These are phyloP conservation scores for Bruguiera gymnorhiza DNA, from an alignment of 345 rosid genomes.

Conservation along the genomic window DNA sequence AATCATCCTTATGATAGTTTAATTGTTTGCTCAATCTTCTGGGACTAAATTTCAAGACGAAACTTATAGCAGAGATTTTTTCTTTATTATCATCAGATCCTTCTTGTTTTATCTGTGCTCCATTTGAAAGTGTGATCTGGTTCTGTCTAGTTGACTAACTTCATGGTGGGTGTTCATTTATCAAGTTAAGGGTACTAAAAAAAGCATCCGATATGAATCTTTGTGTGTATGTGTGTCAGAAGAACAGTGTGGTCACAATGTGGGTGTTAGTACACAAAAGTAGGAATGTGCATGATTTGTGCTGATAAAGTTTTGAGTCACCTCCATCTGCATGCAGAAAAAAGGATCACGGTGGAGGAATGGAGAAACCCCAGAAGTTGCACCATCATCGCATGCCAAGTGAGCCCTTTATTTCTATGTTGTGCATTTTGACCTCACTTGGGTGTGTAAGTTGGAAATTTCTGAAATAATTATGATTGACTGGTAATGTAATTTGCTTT, in stretches of 20 bases:
- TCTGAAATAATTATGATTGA: conserved; percentile 2
- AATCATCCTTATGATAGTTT: neutral
- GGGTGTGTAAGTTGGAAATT: conserved; percentile 13
- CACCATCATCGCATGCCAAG: conserved; percentile 77
- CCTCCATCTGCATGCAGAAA: conserved; percentile 46
- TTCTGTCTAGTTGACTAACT: neutral
- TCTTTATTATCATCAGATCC: neutral
- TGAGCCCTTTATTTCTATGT: conserved; percentile 37
- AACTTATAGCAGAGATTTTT: neutral
- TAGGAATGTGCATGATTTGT: neutral
- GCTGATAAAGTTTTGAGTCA: conserved; percentile 1
- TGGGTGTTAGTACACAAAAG: neutral
- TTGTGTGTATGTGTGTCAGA: neutral
- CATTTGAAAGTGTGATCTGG: neutral
- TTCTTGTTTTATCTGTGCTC: neutral
- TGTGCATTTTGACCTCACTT: conserved; percentile 15
- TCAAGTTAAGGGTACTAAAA: no score
- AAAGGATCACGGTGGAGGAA: conserved; percentile 78
- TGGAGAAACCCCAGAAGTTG: conserved; percentile 70
- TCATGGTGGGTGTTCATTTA: neutral
- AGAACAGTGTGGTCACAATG: neutral
- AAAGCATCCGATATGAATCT: no score
- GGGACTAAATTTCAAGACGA: neutral
- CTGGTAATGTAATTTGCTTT: conserved; percentile 32
- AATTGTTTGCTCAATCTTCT: neutral